Conservation (phyloP, 2,329 filamentous ascomycete genomes). For the Phyllosticta citriasiana region DNA sequence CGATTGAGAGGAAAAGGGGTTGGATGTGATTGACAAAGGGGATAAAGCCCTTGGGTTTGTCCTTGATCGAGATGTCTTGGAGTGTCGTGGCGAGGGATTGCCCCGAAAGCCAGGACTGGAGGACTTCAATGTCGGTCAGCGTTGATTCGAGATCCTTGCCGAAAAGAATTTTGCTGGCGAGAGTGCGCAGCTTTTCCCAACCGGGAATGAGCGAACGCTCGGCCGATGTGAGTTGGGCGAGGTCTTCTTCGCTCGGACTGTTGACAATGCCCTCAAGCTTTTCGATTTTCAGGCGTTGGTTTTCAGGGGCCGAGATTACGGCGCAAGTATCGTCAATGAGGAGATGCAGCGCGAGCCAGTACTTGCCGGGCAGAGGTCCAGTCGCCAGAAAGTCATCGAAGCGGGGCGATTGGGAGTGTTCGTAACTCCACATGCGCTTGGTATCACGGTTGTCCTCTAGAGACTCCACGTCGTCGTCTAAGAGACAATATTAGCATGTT, state of each 20-base stretch:
- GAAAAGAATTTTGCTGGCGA: constrained; percentile 2
- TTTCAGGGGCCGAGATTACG: constrained; percentile 5
- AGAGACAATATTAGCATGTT: neutral
- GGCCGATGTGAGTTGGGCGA: constrained; percentile 2
- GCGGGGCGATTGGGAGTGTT: neutral
- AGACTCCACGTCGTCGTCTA: constrained; percentile 4
- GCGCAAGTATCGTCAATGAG: constrained; percentile 8
- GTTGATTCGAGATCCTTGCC: neutral
- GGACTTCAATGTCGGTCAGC: neutral
- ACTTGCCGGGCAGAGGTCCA: neutral
- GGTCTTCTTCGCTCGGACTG: neutral
- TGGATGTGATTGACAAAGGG: constrained; percentile 1
- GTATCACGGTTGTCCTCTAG: constrained; percentile 6
- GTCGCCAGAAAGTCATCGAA: constrained; percentile 1
- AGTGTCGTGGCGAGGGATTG: neutral
- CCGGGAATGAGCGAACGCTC: constrained; percentile 5
- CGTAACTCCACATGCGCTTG: constrained; percentile 6
- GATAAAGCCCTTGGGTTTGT: neutral
- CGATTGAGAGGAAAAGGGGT: constrained; percentile 13
- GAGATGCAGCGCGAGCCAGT: constrained; percentile 5
- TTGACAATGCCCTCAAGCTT: constrained; percentile 4
- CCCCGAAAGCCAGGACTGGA: constrained; percentile 2
- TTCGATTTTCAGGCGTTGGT: neutral
- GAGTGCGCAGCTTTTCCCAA: constrained; percentile 7
- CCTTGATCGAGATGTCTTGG: neutral